phyloP scores from a whole-genome alignment of 805 yeast genomes.

The Myxozyma mucilagina region DNA sequence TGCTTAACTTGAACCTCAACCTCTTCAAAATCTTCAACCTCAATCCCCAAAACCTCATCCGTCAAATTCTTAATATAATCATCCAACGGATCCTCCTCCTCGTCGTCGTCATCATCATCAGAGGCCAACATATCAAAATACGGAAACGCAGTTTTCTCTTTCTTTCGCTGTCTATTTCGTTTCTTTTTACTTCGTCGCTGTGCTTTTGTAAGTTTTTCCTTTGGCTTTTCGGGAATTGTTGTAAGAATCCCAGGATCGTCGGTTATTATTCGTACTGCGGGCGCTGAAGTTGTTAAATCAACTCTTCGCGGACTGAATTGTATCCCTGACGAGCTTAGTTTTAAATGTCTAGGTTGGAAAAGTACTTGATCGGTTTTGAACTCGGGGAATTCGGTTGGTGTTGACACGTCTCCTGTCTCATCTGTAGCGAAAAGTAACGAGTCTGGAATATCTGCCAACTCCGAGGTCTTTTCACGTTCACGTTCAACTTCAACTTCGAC shows the following conservation, averaged over 20 bases:
- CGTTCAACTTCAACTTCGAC: no score
- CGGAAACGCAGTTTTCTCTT: background rate
- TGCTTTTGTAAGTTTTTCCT: no score
- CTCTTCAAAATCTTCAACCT: no score
- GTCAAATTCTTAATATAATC: slow-evolving; percentile 27
- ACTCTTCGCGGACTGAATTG: slow-evolving; percentile 7
- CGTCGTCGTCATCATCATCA: slow-evolving; percentile 11
- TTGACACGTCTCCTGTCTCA: background rate
- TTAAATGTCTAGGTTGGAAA: slow-evolving; percentile 20
- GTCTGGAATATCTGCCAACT: slow-evolving; percentile 15
- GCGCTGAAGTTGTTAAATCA: background rate
- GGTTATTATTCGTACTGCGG: slow-evolving; percentile 1
- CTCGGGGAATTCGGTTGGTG: background rate
- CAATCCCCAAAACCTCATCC: slow-evolving; percentile 1
- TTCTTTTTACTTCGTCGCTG: background rate
- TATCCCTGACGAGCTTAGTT: slow-evolving; percentile 7
- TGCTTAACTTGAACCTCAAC: no score
- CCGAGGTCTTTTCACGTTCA: background rate
- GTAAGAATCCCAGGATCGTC: background rate
- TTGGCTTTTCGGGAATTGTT: background rate
- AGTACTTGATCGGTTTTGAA: slow-evolving; percentile 12
- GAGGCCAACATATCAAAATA: background rate
- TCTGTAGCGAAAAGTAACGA: slow-evolving; percentile 18
- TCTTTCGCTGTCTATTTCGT: background rate
- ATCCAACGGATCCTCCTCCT: slow-evolving; percentile 16